Percentiles rank a stretch among this genome's conserved stretches.
Conservation (phyloP, 371 early-diverging fungal species). For the Lichtheimia ramosa region DNA sequence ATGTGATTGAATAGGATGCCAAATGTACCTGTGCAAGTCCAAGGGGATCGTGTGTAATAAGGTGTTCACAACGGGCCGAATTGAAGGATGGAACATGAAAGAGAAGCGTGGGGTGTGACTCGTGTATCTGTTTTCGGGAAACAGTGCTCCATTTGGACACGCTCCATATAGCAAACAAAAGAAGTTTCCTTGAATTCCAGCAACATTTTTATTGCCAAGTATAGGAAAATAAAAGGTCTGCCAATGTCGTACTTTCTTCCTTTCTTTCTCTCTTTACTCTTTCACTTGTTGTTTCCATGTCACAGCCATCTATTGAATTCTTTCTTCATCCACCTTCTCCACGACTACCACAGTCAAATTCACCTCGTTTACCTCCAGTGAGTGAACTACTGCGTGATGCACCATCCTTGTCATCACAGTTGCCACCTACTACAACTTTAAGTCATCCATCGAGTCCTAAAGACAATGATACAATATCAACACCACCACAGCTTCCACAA, state of each 20-base stretch:
- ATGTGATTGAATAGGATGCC: too few relatives aligned
- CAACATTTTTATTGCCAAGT: conserved; percentile 15
- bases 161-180: conserved; percentile 5
- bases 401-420: conserved; percentile 5
- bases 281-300: conserved; percentile 6
- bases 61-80: conserved; percentile 1
- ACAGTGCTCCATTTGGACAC: too few relatives aligned
- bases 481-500: conserved; percentile 7
- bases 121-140: background rate
- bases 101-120: conserved; percentile 9
- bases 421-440: background rate
- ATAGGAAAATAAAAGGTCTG: conserved; percentile 13
- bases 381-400: conserved; percentile 18
- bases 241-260: background rate
- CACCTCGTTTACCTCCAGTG: conserved; percentile 17
- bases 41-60: too few relatives aligned
- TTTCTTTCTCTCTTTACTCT: conserved; percentile 7
- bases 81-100: conserved; percentile 2
- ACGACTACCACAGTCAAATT: conserved; percentile 8
- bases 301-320: conserved; percentile 20
- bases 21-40: too few relatives aligned
- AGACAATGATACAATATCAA: conserved; percentile 1
- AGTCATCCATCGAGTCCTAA: background rate
- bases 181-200: conserved; percentile 16
- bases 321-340: conserved; percentile 30